phyloP scores from a whole-genome alignment of 257 asterid species.

The Solanum etuberosum region DNA sequence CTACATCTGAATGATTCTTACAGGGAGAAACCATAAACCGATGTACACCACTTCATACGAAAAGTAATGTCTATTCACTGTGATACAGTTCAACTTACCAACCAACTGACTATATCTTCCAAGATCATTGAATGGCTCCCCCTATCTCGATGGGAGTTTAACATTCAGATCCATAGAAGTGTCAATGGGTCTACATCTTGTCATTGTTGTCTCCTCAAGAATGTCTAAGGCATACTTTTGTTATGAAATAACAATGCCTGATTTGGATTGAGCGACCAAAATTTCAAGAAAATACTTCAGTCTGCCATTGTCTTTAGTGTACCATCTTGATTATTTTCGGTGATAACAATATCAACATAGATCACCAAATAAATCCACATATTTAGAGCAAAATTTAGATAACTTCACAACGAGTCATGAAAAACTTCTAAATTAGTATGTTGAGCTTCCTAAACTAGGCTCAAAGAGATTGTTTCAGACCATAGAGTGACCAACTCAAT shows the following conservation, averaged over 20 bases:
- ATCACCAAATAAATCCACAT: background rate
- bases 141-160: background rate
- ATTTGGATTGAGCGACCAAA: background rate
- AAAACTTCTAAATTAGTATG: background rate
- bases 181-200: background rate
- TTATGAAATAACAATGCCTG: background rate
- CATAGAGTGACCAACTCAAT: background rate
- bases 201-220: background rate
- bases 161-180: background rate
- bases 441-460: background rate
- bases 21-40: background rate
- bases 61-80: background rate
- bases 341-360: background rate
- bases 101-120: background rate
- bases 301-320: background rate
- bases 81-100: background rate
- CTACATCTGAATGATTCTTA: background rate
- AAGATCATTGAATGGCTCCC: background rate
- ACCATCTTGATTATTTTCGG: background rate
- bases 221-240: background rate
- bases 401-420: background rate
- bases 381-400: background rate
- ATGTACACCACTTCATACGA: background rate
- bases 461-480: background rate
- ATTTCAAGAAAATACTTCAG: background rate